phyloP scores from a whole-genome alignment of 192 early-diverging fungal genomes.

The Coemansia sp. region DNA sequence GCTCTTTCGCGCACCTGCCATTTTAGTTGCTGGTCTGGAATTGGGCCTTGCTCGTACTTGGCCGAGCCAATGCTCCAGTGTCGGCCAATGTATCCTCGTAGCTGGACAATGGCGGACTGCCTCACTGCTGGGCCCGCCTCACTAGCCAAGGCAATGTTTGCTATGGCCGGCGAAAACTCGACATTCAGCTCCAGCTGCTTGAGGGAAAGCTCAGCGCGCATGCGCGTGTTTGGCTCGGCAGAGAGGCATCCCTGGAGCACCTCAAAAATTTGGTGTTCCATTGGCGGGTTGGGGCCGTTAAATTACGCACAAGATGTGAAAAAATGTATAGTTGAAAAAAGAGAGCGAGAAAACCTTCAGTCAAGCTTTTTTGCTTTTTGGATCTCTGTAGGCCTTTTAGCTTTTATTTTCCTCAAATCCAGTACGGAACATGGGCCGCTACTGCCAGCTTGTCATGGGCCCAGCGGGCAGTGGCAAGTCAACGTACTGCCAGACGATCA shows the following conservation, averaged over 20 bases:
- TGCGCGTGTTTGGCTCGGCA: slow-evolving; percentile 61
- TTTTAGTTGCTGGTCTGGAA: slow-evolving; percentile 43
- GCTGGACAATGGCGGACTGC: slow-evolving; percentile 66
- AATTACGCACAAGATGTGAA: not conserved
- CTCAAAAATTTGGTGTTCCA: slow-evolving; percentile 75
- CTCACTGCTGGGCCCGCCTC: slow-evolving; percentile 62
- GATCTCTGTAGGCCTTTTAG: not conserved
- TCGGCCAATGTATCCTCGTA: slow-evolving; percentile 70
- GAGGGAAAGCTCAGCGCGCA: slow-evolving; percentile 64
- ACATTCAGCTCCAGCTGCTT: slow-evolving; percentile 59
- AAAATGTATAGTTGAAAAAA: not conserved
- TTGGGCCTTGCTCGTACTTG: slow-evolving; percentile 49
- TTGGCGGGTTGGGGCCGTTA: slow-evolving; percentile 15
- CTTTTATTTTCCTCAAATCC: not conserved
- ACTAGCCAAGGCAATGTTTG: slow-evolving; percentile 60
- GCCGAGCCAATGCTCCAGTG: slow-evolving; percentile 70
- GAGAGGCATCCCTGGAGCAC: slow-evolving; percentile 68
- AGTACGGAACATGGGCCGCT: slow-evolving; percentile 57
- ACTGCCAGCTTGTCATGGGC: slow-evolving; percentile 95
- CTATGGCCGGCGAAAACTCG: slow-evolving; percentile 69
- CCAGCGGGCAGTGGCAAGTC: slow-evolving; percentile 95
- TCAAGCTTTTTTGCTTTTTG: not conserved
- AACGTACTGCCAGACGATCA: slow-evolving; percentile 92
- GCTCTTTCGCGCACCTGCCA: slow-evolving; percentile 39
- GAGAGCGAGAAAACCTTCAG: not conserved